Percentiles rank a stretch among this genome's conserved stretches.
Conservation (phyloP, 805 yeast genomes). For the Priceomyces medius region DNA sequence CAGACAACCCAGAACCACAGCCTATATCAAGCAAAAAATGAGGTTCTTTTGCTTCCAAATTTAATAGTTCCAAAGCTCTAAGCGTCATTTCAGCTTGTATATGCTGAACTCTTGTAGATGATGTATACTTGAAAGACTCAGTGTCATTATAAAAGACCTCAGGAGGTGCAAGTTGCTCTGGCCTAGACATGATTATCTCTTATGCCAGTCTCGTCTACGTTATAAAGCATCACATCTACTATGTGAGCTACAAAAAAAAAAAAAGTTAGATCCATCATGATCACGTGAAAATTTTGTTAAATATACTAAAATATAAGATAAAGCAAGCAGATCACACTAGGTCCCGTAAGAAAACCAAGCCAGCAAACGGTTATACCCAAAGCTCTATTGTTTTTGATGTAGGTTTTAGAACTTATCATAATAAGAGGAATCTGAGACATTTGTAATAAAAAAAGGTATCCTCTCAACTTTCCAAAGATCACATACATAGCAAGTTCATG, state of each 20-base stretch:
- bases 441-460: constrained; percentile 77
- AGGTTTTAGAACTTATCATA: constrained; percentile 56
- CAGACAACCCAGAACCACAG: constrained; percentile 95
- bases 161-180: constrained; percentile 95
- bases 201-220: not conserved
- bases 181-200: constrained; percentile 71
- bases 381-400: constrained; percentile 52
- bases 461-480: constrained; percentile 74
- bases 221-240: not conserved
- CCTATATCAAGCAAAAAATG: constrained; percentile 87
- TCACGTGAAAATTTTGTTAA: constrained; percentile 3
- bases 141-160: constrained; percentile 90
- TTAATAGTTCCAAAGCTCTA: constrained; percentile 83
- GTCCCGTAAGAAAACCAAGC: constrained; percentile 89
- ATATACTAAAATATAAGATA: constrained; percentile 67
- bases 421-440: constrained; percentile 86
- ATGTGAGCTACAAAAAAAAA: constrained; percentile 1
- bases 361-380: constrained; percentile 85
- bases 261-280: not conserved
- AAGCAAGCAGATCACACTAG: constrained; percentile 80
- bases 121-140: constrained; percentile 87
- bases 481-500: constrained; percentile 95
- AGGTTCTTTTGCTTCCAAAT: constrained; percentile 57
- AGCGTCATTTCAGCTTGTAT: constrained; percentile 98
- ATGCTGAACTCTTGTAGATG: constrained; percentile 95